Base-by-base conservation (phyloP, 257 asterid species). In the Solanum pinnatisectum region DNA sequence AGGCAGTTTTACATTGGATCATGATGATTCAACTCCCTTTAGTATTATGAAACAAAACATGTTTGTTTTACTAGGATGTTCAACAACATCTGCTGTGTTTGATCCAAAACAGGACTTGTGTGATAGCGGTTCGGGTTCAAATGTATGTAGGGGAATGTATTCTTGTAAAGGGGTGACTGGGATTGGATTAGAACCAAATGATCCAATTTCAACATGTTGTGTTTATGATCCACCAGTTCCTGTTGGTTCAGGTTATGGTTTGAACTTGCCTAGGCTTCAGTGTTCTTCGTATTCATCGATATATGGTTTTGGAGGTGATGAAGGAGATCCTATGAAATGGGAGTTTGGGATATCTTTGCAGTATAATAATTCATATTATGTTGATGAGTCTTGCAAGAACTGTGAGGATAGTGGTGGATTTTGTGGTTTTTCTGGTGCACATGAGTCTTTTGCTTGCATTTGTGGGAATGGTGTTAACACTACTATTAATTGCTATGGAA, bases 271-370 rank as follows among this genome's bases (percentile, higher is more conserved):
- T 70, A 95, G 93, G 92, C 96, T 95, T 83, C 98, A 95, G 49
- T 92, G 98, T 59, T 93, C 96, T 39, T 93, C 98, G 67, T 95
- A 94, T 84, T 89, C 98, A 4, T 90, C 94, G 20, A 78, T 95
- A 6, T 91, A 91, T 87, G 98, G 98, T 1, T 95, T 95, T 32
- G 98, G 98, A 2, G 98, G 96, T 77, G 92, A 90, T 60, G 95
- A 95, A 86, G 98, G 96, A 13, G 90, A 95, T 82, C 98, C 98
- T 2, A 90, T 91, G 96, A 95, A 92, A 88, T 95, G 98, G 98
- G 91, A 95, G 46, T 95, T 91, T 86, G 96, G 96, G 89, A 90
- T 95, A 23, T 87, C 92, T 33, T 84, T 95, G 94, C 84, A 88
- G 88, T 93, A 74, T 68, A 92, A 92, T 81, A 81, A 88, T 71